These are phyloP conservation scores for Pilobolus umbonatus DNA, from an alignment of 192 early-diverging fungal species.

Conservation along the genomic window DNA sequence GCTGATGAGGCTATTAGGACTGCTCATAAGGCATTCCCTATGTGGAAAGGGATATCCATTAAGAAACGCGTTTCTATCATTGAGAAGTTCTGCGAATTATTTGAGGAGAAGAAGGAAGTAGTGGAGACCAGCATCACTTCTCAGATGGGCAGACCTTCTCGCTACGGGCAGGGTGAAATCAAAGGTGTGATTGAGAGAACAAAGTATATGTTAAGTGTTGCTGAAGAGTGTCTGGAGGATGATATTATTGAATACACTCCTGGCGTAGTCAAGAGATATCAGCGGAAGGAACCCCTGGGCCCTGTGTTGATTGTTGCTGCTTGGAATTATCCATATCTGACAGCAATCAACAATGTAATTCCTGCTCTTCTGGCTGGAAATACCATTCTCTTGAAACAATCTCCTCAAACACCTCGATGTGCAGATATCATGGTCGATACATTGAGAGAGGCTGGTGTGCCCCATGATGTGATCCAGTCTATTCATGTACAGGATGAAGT, in stretches of 20 bases:
- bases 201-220: conserved; percentile 63
- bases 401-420: conserved; percentile 74
- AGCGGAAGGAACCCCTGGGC: conserved; percentile 66
- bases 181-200: conserved; percentile 66
- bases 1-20: conserved; percentile 38
- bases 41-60: conserved; percentile 54
- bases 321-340: conserved; percentile 86
- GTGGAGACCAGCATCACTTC: conserved; percentile 51
- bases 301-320: conserved; percentile 40
- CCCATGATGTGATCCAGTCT: conserved; percentile 61
- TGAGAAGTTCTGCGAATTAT: conserved; percentile 45
- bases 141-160: conserved; percentile 68
- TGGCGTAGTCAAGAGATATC: conserved; percentile 54
- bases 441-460: conserved; percentile 64
- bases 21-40: conserved; percentile 40
- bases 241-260: conserved; percentile 43
- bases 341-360: conserved; percentile 67
- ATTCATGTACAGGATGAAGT: conserved; percentile 47
- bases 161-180: conserved; percentile 64
- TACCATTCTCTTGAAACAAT: conserved; percentile 71
- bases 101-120: conserved; percentile 53
- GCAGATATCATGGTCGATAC: conserved; percentile 64
- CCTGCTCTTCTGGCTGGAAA: conserved; percentile 79
- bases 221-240: conserved; percentile 57
- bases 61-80: conserved; percentile 47